phyloP scores from a whole-genome alignment of 805 yeast species.

The Candida caryicola region DNA sequence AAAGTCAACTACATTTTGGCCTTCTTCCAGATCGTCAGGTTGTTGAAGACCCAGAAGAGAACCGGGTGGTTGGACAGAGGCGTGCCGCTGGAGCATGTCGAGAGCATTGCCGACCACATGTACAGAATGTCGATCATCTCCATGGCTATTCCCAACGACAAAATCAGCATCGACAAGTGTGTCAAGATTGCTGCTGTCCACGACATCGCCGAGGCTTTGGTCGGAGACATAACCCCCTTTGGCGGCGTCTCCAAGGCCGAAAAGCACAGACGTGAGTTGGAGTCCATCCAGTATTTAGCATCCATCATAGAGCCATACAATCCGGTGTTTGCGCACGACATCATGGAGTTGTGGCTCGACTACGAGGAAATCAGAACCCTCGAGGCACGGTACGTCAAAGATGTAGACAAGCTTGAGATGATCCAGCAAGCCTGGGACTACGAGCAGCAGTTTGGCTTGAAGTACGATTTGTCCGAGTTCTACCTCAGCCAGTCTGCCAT shows the following conservation, averaged over 20 bases:
- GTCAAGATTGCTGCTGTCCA: constrained; percentile 85
- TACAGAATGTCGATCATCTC: constrained; percentile 86
- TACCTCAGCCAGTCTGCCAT: constrained; percentile 59
- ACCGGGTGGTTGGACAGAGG: constrained; percentile 91
- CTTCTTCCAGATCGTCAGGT: constrained; percentile 62
- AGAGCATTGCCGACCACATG: constrained; percentile 92
- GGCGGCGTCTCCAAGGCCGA: constrained; percentile 68
- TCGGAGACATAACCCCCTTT: constrained; percentile 90
- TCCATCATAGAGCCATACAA: constrained; percentile 65
- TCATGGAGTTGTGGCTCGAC: constrained; percentile 76
- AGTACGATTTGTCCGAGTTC: constrained; percentile 65
- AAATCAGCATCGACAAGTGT: constrained; percentile 64
- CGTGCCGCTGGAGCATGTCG: constrained; percentile 48
- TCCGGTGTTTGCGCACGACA: constrained; percentile 55
- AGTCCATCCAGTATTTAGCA: constrained; percentile 65
- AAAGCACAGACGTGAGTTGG: constrained; percentile 78
- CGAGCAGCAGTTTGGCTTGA: constrained; percentile 61
- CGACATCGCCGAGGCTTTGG: constrained; percentile 91
- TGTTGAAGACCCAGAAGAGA: constrained; percentile 74
- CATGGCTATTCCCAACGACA: constrained; percentile 58
- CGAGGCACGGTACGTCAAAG: constrained; percentile 90
- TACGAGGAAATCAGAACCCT: constrained; percentile 79
- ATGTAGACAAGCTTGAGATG: constrained; percentile 89
- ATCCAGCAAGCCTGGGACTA: constrained; percentile 80
- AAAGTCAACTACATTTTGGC: constrained; percentile 50